A percentile compares a stretch with the other conserved stretches of the same genome.
Evolutionary conservation across 2,329 filamentous ascomycete species (phyloP).

Genomic region (Scedosporium dehoogii): DNA sequence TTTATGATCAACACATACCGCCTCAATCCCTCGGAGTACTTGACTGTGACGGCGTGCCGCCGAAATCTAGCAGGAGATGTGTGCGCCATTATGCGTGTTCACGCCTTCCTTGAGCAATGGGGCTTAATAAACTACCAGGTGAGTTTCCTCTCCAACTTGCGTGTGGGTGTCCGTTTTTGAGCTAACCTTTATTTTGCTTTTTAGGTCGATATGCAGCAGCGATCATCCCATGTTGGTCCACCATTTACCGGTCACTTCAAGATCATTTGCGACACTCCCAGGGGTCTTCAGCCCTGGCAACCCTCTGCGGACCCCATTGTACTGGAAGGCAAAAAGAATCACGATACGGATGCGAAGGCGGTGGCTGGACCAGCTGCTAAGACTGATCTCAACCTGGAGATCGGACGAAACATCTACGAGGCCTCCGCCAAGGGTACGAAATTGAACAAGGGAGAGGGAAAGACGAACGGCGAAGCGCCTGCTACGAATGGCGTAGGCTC

Average conservation of each 20-base stretch:
- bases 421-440: slow-evolving; percentile 69
- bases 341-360: slow-evolving; percentile 65
- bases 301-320: slow-evolving; percentile 68
- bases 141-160: slow-evolving; percentile 13
- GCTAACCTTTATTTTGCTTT: slow-evolving; percentile 17
- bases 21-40: slow-evolving; percentile 87
- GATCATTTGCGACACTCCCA: slow-evolving; percentile 88
- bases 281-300: slow-evolving; percentile 90
- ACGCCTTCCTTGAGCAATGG: slow-evolving; percentile 97
- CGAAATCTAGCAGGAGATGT: slow-evolving; percentile 94
- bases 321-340: slow-evolving; percentile 48
- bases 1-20: slow-evolving; percentile 99
- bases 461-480: slow-evolving; percentile 65
- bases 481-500: slow-evolving; percentile 52
- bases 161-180: neutral
- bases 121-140: slow-evolving; percentile 98
- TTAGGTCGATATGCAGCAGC: slow-evolving; percentile 90
- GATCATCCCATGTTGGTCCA: slow-evolving; percentile 89
- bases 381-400: slow-evolving; percentile 79
- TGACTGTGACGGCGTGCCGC: slow-evolving; percentile 92
- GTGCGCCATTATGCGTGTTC: slow-evolving; percentile 97
- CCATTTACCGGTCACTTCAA: slow-evolving; percentile 97
- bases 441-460: slow-evolving; percentile 59
- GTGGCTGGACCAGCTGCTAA: slow-evolving; percentile 58
- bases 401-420: slow-evolving; percentile 93